Base-by-base conservation (phyloP, 2,329 filamentous ascomycete species). In the Fusarium lateritium region DNA sequence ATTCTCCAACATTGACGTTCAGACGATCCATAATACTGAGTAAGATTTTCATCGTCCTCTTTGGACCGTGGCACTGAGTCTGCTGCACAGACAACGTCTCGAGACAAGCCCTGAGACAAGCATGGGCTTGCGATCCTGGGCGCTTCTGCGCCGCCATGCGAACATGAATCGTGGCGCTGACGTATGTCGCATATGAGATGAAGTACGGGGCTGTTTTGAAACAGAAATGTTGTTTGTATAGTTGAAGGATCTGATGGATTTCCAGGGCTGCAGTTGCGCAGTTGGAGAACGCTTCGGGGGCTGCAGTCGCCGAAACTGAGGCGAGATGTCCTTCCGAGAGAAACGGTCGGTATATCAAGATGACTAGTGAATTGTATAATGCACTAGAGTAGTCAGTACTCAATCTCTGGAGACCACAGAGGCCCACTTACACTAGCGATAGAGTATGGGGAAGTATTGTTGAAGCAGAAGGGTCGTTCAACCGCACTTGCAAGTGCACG, bases 171-270 rank as follows among this genome's bases (percentile, higher is more conserved):
- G 84, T 86, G 0, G 83, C 84, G 10, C 81, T 80, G 0, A 85
- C 83, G 57, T 87, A 88, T 0, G 83, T 85, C 0, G 86, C 83
- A 65, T 88, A 88, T 0, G 83, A 84, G 17, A 87, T 78, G 2
- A 87, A 74, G 47, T 86, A 86, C 0, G 85, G 85, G 0, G 84
- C 81, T 9, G 79, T 73, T 14, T 75, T 74, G 2, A 86, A 77
- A 2, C 80, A 83, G 39, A 82, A 86, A 0, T 78, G 71, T 15
- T 75, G 73, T 13, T 81, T 77, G 44, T 85, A 86, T 5, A 77
- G 69, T 22, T 78, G 77, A 0, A 86, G 61, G 0, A 86, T 69
- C 2, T 77, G 69, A 7, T 82, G 79, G 4, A 85, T 85, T 7
- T 80, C 77, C 14, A 76, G 71, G 0, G 84, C 84, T 1, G 84